Evolutionary conservation across 768 basidiomycete genomes (phyloP).

Genomic region (Trametopsis cervina): DNA sequence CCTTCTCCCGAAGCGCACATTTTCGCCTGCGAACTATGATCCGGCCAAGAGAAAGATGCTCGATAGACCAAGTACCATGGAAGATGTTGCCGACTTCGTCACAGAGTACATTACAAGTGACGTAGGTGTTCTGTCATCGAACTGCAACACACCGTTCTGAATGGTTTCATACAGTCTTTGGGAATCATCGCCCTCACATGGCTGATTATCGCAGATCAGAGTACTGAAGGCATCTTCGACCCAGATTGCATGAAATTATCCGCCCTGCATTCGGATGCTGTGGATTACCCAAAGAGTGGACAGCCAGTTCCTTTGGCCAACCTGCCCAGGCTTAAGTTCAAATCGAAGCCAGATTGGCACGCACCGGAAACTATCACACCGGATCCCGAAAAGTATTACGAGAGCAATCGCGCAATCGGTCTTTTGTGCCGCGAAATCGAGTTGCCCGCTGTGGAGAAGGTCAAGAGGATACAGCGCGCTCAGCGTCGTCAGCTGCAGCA

Average conservation of each 20-base stretch:
- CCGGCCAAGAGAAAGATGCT: constrained; percentile 40
- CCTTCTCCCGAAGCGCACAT: constrained; percentile 21
- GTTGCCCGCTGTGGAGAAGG: constrained; percentile 31
- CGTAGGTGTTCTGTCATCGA: constrained; percentile 27
- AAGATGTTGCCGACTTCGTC: constrained; percentile 61
- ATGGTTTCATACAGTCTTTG: constrained; percentile 33
- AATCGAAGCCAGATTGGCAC: constrained; percentile 53
- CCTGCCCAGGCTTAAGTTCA: constrained; percentile 38
- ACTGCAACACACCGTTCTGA: background rate
- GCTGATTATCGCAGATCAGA: constrained; percentile 60
- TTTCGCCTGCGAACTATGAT: constrained; percentile 40
- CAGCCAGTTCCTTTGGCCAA: constrained; percentile 22
- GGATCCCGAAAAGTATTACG: constrained; percentile 28
- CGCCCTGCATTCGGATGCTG: constrained; percentile 53
- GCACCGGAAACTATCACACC: constrained; percentile 46
- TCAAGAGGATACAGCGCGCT: constrained; percentile 11
- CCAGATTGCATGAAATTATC: constrained; percentile 46
- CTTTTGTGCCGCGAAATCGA: constrained; percentile 54
- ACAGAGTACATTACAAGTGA: constrained; percentile 64
- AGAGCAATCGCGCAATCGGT: constrained; percentile 51
- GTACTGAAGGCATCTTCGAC: constrained; percentile 38
- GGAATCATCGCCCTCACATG: constrained; percentile 59
- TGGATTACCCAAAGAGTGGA: constrained; percentile 58
- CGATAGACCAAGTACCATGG: constrained; percentile 44
- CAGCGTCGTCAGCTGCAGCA: constrained; percentile 15